Evolutionary conservation across 331 rosid species (phyloP), one percentile per base, ranked within the genome.

Genomic region (Phaseolus coccineus): DNA sequence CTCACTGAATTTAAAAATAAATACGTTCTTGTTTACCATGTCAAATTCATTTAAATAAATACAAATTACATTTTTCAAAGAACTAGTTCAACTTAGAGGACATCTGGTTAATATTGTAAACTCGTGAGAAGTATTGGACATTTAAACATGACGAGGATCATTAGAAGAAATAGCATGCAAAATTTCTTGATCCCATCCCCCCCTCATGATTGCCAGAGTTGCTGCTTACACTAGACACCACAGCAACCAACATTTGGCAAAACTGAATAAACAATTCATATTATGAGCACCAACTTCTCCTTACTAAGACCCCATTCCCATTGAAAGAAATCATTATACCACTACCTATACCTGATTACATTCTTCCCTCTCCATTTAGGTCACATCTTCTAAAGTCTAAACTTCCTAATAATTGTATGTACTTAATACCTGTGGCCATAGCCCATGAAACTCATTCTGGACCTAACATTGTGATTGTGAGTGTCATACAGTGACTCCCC

Each of bases 401-500:
- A 63, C 68, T 77, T 83, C 85, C 85, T 73, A 80, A 70, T 71
- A 78, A 70, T 71, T 73, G 77, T 78, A 80, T 85, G 77, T 59
- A 77, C 84, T 91, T 81, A 90, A 47, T 86, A 87, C 56, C 77
- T 87, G 66, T 75, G 67, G 80, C 79, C 39, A 77, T 90, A 90
- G 55, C 91, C 91, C 81, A 69, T 71, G n/a, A 59, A 81, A 80
- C 64, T 80, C 80, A 74, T 67, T 70, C 90, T 71, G 55, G 92
- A 78, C 57, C 88, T 80, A 66, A 93, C 58, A 74, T 85, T 87
- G 81, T 79, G 84, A 74, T 85, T 87, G 81, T 79, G 84, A 74
- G 85, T 88, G 57, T 87, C 86, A 58, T 74, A 88, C 82, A 80
- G 19, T 70, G 93, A 84, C 24, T 82, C 83, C 22, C 88, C 94